phyloP scores from a whole-genome alignment of 257 asterid species.

The Nicotiana tomentosiformis region DNA sequence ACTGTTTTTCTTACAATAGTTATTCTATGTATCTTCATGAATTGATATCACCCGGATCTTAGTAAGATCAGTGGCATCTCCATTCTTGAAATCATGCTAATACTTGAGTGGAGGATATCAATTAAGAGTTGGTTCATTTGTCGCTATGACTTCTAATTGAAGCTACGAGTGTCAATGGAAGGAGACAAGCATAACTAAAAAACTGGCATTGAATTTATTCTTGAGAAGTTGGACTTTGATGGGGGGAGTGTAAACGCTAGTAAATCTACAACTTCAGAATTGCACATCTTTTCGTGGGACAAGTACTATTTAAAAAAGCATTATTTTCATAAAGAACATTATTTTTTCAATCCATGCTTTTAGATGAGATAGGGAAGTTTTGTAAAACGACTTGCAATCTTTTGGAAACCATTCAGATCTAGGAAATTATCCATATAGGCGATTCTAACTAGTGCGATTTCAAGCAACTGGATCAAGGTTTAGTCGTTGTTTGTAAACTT shows the following conservation, averaged over 20 bases:
- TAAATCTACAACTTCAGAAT: not conserved
- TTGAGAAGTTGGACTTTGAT: conserved; percentile 5
- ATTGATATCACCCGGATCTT: not conserved
- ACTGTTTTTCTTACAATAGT: not conserved
- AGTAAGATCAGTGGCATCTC: not conserved
- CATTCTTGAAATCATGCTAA: not conserved
- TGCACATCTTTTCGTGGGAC: not conserved
- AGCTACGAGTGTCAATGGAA: not conserved
- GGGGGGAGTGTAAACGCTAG: not conserved
- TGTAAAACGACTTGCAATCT: not conserved
- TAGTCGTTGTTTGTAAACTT: not conserved
- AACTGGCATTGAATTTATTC: not conserved
- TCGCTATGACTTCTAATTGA: not conserved
- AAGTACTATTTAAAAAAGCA: not conserved
- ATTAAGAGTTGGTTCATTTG: not conserved
- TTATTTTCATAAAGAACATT: not conserved
- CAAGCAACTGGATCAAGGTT: not conserved
- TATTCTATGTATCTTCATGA: not conserved
- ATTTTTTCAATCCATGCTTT: not conserved
- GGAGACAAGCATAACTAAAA: not conserved
- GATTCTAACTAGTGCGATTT: not conserved
- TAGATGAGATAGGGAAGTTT: not conserved
- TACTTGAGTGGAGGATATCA: not conserved
- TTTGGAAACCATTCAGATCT: not conserved
- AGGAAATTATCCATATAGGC: not conserved